Evolutionary conservation across 345 rosid genomes (phyloP).

Genomic region (Populus alba): DNA sequence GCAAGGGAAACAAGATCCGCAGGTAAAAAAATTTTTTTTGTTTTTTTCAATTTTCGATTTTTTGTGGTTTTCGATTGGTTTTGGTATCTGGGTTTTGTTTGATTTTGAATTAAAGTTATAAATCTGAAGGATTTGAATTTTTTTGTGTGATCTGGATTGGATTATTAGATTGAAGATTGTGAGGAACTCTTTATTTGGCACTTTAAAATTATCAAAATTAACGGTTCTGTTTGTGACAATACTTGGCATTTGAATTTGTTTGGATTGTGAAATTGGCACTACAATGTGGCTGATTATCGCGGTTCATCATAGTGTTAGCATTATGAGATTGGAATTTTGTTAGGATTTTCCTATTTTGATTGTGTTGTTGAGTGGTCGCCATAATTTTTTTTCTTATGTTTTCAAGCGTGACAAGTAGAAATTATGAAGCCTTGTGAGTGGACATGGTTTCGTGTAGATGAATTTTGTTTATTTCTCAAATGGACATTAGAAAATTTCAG

Average conservation of each 20-base stretch:
- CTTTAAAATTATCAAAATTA: not conserved
- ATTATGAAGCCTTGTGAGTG: not conserved
- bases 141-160: not conserved
- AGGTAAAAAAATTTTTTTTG: conserved; percentile 35
- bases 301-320: not conserved
- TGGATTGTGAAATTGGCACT: not conserved
- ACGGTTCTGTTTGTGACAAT: not conserved
- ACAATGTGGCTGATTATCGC: not conserved
- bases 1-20: conserved; percentile 92
- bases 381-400: not conserved
- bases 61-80: not conserved
- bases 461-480: not conserved
- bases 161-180: not conserved
- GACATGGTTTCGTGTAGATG: not conserved
- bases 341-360: not conserved
- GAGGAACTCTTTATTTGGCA: not conserved
- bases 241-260: not conserved
- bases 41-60: not conserved
- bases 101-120: not conserved
- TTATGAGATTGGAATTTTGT: not conserved
- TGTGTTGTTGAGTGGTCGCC: not conserved
- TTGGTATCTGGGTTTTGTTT: not conserved
- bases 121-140: not conserved
- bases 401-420: not conserved
- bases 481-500: not conserved